Evolutionary conservation across 139 green algal species (phyloP), one percentile per base, ranked within the genome.

Genomic region (Nannochloris sp.): DNA sequence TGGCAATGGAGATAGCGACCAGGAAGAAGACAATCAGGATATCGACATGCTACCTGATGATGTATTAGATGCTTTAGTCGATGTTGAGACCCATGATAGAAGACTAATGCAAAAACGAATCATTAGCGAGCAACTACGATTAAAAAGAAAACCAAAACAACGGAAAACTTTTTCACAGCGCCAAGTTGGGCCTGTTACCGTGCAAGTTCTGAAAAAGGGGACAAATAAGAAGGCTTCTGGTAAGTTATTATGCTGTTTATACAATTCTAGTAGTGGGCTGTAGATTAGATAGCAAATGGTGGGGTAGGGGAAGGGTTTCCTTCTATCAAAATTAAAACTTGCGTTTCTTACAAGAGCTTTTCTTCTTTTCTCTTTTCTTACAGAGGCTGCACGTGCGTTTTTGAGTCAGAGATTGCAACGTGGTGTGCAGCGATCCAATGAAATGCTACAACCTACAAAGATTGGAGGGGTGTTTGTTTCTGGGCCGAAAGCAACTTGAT

Each of bases 41-140:
- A 19, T 54, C 19, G 56, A 64, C 56, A 14, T 64, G 14, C 25
- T 64, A 30, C 56, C 56, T 55, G 56, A 64, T 31, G 25, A 54
- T 57, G 23, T 64, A 14, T 25, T 64, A 14, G 23, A 64, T 14
- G 23, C 56, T 48, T 6, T 64, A 32, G n/a, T 24, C 6, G 47
- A 57, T 36, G 19, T 46, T 1, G 56, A 64, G 1, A 12, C 30
- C 4, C 12, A 54, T 2, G 56, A 64, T 48, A 47, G 56, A 47
- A 0, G 56, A 29, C 4, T 64, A 24, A 23, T 64, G 12, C 19
- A 64, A 25, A 9, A 25, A 30, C 56, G 56, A 9, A 54, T 64
- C 6, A 25, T 64, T 12, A 64, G 23, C n/a, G 29, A 64, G 56
- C 56, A 64, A 29, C 25, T 64, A 32, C 56, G 56, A 12, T 25